Base-by-base conservation (phyloP, 371 early-diverging fungal genomes). In the Phascolomyces articulosus region DNA sequence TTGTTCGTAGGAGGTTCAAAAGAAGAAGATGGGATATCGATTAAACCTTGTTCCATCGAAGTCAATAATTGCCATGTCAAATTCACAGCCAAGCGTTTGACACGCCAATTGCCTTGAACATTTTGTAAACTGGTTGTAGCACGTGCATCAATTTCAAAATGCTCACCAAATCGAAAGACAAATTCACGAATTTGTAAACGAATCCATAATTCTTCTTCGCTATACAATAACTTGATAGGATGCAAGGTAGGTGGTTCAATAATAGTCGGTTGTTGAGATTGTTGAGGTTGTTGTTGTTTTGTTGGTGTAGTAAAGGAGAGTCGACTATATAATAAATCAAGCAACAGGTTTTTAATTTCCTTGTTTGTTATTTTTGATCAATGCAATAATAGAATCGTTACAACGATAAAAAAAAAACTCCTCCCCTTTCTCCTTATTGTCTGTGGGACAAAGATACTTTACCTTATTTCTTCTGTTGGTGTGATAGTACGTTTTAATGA, bases 131-230 rank as follows among this genome's bases (percentile, higher is more conserved):
- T 65, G 3, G 49, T 31, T 2, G 73, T 40, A 4, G 60, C 60
- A 26, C 72, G 61, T 21, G 58, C n/a, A 28, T 73, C 68, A 16
- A 78, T 59, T 0, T 63, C 66, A 55, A 71, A 71, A n/a, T 77
- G 18, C n/a, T 71, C 64, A 0, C 73, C 82, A 66, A 81, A 81
- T 15, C 79, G 75, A 62, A 70, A 77, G 2, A 78, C 41, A 56
- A 76, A 77, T 65, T 81, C 82, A 3, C 82, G 78, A 27, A 81
- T 78, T 48, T 78, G 75, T 18, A 81, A 57, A n/a, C 82, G 73
- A 0, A 58, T 58, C 82, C 82, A 81, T 2, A 81, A 40, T 38
- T 77, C 75, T 51, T 81, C 71, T 62, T 81, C 72, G 2, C 59
- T n/a, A 61, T 71, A 73, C 20, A 71, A 23, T 23, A 81, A 53